Evolutionary conservation across 768 basidiomycete genomes (phyloP).

Genomic region (Serendipita vermifera): DNA sequence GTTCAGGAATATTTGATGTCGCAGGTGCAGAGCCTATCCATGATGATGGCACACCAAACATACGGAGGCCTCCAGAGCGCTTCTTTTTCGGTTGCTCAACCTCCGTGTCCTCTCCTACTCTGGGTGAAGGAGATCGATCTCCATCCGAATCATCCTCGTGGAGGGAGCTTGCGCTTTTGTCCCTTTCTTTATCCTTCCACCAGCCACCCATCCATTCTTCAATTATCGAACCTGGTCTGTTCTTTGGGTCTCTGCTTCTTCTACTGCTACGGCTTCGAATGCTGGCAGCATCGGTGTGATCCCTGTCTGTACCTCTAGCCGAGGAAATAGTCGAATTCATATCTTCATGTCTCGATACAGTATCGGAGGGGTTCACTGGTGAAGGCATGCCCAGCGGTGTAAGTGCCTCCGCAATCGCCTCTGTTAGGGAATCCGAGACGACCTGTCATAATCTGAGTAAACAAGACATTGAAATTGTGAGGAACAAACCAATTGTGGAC

Average conservation of each 20-base stretch:
- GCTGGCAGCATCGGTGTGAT: conserved; percentile 16
- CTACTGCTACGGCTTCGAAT: conserved; percentile 9
- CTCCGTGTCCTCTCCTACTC: neutral
- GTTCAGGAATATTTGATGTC: neutral
- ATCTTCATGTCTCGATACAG: neutral
- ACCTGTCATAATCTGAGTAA: conserved; percentile 26
- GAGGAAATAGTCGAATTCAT: conserved; percentile 5
- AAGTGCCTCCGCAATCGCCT: conserved; percentile 40
- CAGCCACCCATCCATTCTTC: conserved; percentile 71
- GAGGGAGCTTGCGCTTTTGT: conserved; percentile 21
- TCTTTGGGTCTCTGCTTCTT: conserved; percentile 7
- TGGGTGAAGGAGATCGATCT: conserved; percentile 9
- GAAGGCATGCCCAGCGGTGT: conserved; percentile 4
- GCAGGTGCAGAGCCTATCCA: conserved; percentile 38
- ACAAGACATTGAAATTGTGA: conserved; percentile 31
- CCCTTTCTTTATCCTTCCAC: conserved; percentile 36
- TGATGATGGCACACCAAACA: conserved; percentile 19
- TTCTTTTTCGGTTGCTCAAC: neutral
- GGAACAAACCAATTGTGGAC: conserved; percentile 36
- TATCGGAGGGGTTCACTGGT: neutral
- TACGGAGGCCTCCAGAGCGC: neutral
- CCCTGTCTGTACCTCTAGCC: conserved; percentile 15
- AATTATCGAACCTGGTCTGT: conserved; percentile 23
- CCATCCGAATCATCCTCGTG: conserved; percentile 10
- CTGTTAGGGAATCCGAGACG: conserved; percentile 39